phyloP scores from a whole-genome alignment of 2,329 filamentous ascomycete species.

The Gremmenia infestans region DNA sequence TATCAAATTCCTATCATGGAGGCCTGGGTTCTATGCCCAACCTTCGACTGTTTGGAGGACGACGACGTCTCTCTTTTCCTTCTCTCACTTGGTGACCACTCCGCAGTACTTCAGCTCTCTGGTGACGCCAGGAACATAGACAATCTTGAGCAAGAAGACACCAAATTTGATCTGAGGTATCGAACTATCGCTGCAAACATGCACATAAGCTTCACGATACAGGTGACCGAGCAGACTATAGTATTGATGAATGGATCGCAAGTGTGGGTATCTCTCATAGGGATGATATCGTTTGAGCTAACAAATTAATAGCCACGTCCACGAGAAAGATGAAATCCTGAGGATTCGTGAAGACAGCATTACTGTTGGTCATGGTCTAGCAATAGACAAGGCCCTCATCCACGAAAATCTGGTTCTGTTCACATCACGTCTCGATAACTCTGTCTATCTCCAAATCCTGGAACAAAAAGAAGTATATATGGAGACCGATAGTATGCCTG shows the following conservation, averaged over 20 bases:
- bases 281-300: neutral
- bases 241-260: slow-evolving; percentile 13
- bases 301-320: slow-evolving; percentile 10
- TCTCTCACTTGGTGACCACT: slow-evolving; percentile 26
- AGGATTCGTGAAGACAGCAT: neutral
- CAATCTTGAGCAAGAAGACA: slow-evolving; percentile 38
- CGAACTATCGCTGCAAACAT: slow-evolving; percentile 46
- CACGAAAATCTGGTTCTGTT: slow-evolving; percentile 21
- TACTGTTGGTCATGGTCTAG: slow-evolving; percentile 6
- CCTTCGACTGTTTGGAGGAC: slow-evolving; percentile 8
- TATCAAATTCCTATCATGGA: slow-evolving; percentile 44
- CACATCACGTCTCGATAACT: slow-evolving; percentile 16
- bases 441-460: slow-evolving; percentile 18
- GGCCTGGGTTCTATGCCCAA: slow-evolving; percentile 46
- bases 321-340: slow-evolving; percentile 13
- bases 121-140: slow-evolving; percentile 42
- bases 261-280: slow-evolving; percentile 15
- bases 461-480: slow-evolving; percentile 7
- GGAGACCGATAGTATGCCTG: slow-evolving; percentile 7
- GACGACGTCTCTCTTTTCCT: slow-evolving; percentile 22
- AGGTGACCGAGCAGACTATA: slow-evolving; percentile 47
- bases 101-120: slow-evolving; percentile 40
- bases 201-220: slow-evolving; percentile 39
- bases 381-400: slow-evolving; percentile 24
- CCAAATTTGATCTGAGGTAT: slow-evolving; percentile 47